Evolutionary conservation across 352 stramenopile genomes (phyloP), one percentile per base, ranked within the genome.

Genomic region (Phytophthora pseudosyringae): DNA sequence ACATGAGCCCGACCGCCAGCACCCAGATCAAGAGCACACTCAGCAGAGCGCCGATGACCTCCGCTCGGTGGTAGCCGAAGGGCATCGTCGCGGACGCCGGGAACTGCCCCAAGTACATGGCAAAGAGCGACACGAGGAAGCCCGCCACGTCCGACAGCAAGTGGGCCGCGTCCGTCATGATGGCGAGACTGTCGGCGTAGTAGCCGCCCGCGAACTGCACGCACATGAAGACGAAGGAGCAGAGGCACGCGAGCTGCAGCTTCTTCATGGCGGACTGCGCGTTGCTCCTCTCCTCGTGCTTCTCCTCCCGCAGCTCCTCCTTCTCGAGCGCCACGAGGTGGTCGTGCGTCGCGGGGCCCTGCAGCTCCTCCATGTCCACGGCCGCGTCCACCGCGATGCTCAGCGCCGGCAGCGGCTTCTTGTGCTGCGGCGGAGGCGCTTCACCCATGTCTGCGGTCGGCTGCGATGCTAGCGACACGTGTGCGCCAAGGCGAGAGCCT

Each of bases 41-140:
- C 40, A 97, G 83, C 4, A 99, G 67, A 21, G 97, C 98, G 8
- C 96, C 97, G 4, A 99, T 78, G 11, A 98, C 96, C 71, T 99
- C 98, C 2, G 94, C 97, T 44, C 98, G 86, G 59, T 98, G 90
- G 56, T 98, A 97, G n/a, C 98, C 97, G 76, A 97, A 99, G 0
- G 95, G 97, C 74, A 97, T 89, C 25, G 49, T 55, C 7, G 83
- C 77, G 2, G 75, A 81, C 9, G 83, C 75, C 1, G 87, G 74
- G 2, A 84, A 71, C 25, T 86, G 69, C 12, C 72, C 80, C 26
- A 92, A 68, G 58, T 90, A 93, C 68, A 95, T 88, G 53, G 87
- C 87, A 50, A 94, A 89, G 25, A 95, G 77, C 47, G 86, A 93
- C 5, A 97, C 75, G 12, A 90, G 47, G 57, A 97, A 96, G 41